Evolutionary conservation across 2,329 filamentous ascomycete genomes (phyloP).

Genomic region (Nemania sp.): DNA sequence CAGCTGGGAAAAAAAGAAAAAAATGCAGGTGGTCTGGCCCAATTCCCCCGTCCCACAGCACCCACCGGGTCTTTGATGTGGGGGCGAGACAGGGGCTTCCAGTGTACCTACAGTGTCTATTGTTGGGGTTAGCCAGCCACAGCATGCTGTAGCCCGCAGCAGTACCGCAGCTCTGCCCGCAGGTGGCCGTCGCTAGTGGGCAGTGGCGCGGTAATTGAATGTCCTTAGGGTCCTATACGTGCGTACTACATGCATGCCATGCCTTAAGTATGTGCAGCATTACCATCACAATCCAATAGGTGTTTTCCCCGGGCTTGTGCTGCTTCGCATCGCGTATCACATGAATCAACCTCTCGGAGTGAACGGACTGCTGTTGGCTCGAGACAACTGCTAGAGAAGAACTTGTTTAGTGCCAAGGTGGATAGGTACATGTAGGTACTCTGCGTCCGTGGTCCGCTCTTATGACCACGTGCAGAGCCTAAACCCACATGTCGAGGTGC

Average conservation of each 20-base stretch:
- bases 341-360: background rate
- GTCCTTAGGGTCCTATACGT: background rate
- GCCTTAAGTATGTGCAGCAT: too few species aligned
- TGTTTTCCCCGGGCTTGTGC: background rate
- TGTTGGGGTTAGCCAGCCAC: background rate
- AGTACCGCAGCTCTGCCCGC: too few species aligned
- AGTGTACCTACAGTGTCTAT: too few species aligned
- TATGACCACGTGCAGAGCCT: constrained; percentile 10
- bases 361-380: background rate
- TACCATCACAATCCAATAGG: constrained; percentile 6
- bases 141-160: too few species aligned
- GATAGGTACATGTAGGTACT: too few species aligned
- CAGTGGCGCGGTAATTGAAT: background rate
- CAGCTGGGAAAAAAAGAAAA: too few species aligned
- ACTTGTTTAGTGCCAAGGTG: background rate
- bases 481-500: background rate
- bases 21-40: background rate
- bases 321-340: background rate
- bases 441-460: background rate
- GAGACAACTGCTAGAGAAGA: background rate
- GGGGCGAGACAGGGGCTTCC: constrained; percentile 6
- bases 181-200: background rate
- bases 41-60: background rate
- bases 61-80: background rate
- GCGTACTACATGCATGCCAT: too few species aligned